Evolutionary conservation across 2,329 filamentous ascomycete genomes (phyloP).

Genomic region (Macrophomina phaseolina): DNA sequence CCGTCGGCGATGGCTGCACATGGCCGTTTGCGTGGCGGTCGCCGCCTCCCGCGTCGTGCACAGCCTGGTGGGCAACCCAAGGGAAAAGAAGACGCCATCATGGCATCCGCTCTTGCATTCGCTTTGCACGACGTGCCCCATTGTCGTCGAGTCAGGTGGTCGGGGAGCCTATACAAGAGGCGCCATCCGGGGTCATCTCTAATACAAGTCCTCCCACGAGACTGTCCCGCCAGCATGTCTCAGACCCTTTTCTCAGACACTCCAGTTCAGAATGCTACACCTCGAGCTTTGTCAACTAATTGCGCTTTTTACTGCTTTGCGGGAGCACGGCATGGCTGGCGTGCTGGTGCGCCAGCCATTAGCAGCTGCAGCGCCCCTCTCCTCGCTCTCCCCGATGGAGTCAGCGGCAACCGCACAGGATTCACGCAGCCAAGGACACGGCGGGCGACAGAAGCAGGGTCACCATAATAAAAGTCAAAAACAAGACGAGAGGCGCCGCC

Average conservation of each 20-base stretch:
- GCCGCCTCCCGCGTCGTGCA: constrained; percentile 7
- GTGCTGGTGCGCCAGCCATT: not conserved
- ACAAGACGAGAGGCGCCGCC: not conserved
- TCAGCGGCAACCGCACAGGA: constrained; percentile 11
- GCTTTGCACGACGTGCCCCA: not conserved
- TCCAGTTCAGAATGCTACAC: not conserved
- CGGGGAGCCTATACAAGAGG: not conserved
- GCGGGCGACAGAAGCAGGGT: not conserved
- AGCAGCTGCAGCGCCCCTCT: constrained; percentile 19
- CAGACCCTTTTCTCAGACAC: constrained; percentile 16
- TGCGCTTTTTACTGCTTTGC: not conserved
- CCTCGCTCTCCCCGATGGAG: constrained; percentile 5
- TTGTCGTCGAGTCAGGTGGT: not conserved
- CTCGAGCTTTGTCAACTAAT: not conserved
- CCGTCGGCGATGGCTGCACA: constrained; percentile 16
- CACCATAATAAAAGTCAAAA: not conserved
- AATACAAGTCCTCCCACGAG: not conserved
- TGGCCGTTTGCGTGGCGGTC: constrained; percentile 12
- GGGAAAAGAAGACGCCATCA: not conserved
- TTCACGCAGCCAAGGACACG: not conserved
- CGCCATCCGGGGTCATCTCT: constrained; percentile 6
- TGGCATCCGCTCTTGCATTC: not conserved
- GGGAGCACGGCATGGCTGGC: constrained; percentile 7
- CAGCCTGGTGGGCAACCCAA: not conserved
- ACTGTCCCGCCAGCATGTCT: not conserved